Conservation (phyloP, 1,284 basidiomycete genomes). For the Ustilago shanxiensis region DNA sequence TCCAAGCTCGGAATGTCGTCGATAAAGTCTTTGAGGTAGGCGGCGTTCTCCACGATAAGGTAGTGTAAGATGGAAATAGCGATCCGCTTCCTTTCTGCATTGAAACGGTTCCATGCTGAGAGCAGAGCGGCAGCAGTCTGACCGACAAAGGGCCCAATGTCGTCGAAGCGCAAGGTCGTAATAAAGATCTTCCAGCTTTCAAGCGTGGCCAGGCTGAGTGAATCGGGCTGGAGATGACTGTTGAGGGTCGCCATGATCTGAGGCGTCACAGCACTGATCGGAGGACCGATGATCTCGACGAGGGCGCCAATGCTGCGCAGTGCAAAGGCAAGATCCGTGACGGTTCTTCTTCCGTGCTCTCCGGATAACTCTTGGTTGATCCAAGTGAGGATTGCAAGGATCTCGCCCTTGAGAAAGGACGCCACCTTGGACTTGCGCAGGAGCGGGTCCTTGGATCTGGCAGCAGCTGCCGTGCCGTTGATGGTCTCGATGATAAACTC, state of each 20-base stretch:
- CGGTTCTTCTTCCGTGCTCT: slow-evolving; percentile 59
- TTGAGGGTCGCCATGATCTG: slow-evolving; percentile 94
- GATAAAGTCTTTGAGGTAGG: slow-evolving; percentile 74
- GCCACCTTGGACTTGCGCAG: slow-evolving; percentile 42
- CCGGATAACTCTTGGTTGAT: slow-evolving; percentile 65
- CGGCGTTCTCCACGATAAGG: slow-evolving; percentile 77
- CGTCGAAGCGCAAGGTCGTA: slow-evolving; percentile 77
- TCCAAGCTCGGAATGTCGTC: slow-evolving; percentile 76
- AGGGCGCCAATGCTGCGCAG: slow-evolving; percentile 81
- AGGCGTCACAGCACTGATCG: slow-evolving; percentile 57
- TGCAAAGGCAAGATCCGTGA: slow-evolving; percentile 56
- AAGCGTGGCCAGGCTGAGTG: slow-evolving; percentile 83
- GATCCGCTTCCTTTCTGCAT: slow-evolving; percentile 73
- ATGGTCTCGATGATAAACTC: slow-evolving; percentile 57
- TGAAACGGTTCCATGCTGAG: slow-evolving; percentile 81
- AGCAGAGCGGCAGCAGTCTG: slow-evolving; percentile 89
- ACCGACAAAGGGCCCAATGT: slow-evolving; percentile 87
- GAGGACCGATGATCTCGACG: slow-evolving; percentile 78
- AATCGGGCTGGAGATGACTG: slow-evolving; percentile 81
- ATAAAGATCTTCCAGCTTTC: slow-evolving; percentile 86
- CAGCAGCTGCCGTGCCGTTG: slow-evolving; percentile 26
- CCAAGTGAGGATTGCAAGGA: slow-evolving; percentile 66
- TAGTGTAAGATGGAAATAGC: slow-evolving; percentile 79
- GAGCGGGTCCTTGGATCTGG: slow-evolving; percentile 20
- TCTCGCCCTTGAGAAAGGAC: slow-evolving; percentile 58